Percentiles rank a stretch among this genome's conserved stretches.
Conservation (phyloP, 1,284 basidiomycete genomes). For the Naganishia liquefaciens region DNA sequence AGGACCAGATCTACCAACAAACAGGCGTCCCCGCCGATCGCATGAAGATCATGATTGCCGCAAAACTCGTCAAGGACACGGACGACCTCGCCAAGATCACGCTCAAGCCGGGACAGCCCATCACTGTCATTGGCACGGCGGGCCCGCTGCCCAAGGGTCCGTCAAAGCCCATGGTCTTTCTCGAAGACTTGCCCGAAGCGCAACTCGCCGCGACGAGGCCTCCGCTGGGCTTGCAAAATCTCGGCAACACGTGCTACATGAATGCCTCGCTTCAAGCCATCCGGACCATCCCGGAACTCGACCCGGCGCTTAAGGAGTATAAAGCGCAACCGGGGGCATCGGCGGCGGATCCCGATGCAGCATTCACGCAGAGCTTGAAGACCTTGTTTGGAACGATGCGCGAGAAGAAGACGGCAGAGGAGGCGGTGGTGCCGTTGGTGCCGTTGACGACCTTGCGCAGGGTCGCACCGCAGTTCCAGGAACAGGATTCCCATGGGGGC, state of each 20-base stretch:
- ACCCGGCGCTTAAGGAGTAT: conserved; percentile 60
- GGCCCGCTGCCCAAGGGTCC: conserved; percentile 89
- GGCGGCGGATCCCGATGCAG: conserved; percentile 30
- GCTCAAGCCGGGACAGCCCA: conserved; percentile 69
- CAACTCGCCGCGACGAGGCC: conserved; percentile 78
- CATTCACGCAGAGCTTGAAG: conserved; percentile 62
- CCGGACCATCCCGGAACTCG: conserved; percentile 84
- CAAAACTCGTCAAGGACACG: conserved; percentile 79
- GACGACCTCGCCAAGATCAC: conserved; percentile 78
- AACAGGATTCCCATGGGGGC: conserved; percentile 60
- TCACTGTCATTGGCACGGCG: conserved; percentile 79
- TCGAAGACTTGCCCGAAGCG: conserved; percentile 79
- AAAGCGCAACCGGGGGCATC: background rate
- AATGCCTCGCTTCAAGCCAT: conserved; percentile 92
- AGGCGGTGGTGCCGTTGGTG: conserved; percentile 70
- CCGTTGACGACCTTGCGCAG: conserved; percentile 74
- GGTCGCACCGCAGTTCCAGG: conserved; percentile 89
- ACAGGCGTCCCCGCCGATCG: conserved; percentile 86
- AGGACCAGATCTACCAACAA: conserved; percentile 73
- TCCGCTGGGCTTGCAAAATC: conserved; percentile 43
- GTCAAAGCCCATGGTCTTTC: conserved; percentile 71
- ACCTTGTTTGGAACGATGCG: conserved; percentile 73
- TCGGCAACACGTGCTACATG: conserved; percentile 67
- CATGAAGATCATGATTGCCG: conserved; percentile 97
- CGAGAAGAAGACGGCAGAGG: conserved; percentile 62